Base-by-base conservation (phyloP, 768 basidiomycete species). In the Amanita muscaria region DNA sequence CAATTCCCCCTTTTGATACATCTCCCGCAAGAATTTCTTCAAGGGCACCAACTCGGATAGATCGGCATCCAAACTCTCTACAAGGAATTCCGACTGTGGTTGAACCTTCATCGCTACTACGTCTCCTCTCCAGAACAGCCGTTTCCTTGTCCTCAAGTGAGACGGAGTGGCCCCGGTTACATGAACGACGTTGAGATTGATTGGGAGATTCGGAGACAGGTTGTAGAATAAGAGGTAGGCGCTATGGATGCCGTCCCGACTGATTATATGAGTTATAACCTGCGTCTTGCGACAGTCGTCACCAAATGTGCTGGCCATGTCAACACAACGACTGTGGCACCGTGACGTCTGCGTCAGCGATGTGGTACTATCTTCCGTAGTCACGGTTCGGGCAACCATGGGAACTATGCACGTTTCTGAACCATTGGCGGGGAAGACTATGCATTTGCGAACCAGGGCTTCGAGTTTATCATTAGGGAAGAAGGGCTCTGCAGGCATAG, bases 41-140 rank as follows among this genome's bases (percentile, higher is more conserved):
- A 51, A 51, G 23, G 22, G 36, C 21, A 18, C 19, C 23, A 51
- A 23, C 19, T 51, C 50, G 18, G 33, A 34, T 29, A 38, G 25
- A 44, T 48, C 30, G 14, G 50, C 47, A 44, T 51, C 47, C 21
- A 51, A 40, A 16, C 32, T 32, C 25, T 51, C 18, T 10, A 48
- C 47, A 24, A 48, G 32, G 33, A 3, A 15, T 34, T 48, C 36
- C 9, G 47, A 48, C 36, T 48, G 18, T 23, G 46, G 42, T n/a
- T 40, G 31, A 34, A 42, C 49, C 47, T 46, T 48, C 49, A 51
- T n/a, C 42, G 27, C 47, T 22, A 53, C 47, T 23, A 53, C 37
- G 45, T 53, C 50, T 42, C 52, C 52, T 42, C 52, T 48, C 52
- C 52, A 53, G 31, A 53, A 53, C 19, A 53, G 29, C 18, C 47